Conservation (phyloP, 2,329 filamentous ascomycete species). For the Cladosporium sp. region DNA sequence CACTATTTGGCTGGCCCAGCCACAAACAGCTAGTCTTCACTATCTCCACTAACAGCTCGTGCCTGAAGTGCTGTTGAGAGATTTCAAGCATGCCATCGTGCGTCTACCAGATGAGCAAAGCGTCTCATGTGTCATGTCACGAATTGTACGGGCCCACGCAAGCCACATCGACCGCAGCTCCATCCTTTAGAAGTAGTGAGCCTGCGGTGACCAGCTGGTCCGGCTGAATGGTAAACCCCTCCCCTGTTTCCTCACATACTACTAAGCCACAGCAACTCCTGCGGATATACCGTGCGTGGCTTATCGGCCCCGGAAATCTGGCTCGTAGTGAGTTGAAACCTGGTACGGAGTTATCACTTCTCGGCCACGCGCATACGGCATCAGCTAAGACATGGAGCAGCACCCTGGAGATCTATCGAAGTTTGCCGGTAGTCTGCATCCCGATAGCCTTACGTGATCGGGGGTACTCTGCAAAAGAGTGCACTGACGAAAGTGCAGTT, state of each 20-base stretch:
- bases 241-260: not conserved
- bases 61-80: not conserved
- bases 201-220: conserved; percentile 2
- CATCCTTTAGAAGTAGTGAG: not conserved
- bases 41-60: not conserved
- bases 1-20: conserved; percentile 5
- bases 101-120: not conserved
- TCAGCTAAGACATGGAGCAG: conserved; percentile 6
- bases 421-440: conserved; percentile 1
- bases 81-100: conserved; percentile 1
- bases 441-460: conserved; percentile 15
- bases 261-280: not conserved
- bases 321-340: not conserved
- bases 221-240: conserved; percentile 14
- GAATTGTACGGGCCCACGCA: conserved; percentile 5
- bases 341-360: conserved; percentile 1
- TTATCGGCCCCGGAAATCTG: not conserved
- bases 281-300: conserved; percentile 1
- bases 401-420: conserved; percentile 14
- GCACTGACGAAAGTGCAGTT: not conserved
- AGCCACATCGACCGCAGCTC: conserved; percentile 12
- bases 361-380: conserved; percentile 4
- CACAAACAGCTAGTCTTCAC: conserved; percentile 5
- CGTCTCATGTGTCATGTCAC: conserved; percentile 8
- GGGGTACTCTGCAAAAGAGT: not conserved